Base-by-base conservation (phyloP, 768 basidiomycete genomes). In the Mycena maculata region DNA sequence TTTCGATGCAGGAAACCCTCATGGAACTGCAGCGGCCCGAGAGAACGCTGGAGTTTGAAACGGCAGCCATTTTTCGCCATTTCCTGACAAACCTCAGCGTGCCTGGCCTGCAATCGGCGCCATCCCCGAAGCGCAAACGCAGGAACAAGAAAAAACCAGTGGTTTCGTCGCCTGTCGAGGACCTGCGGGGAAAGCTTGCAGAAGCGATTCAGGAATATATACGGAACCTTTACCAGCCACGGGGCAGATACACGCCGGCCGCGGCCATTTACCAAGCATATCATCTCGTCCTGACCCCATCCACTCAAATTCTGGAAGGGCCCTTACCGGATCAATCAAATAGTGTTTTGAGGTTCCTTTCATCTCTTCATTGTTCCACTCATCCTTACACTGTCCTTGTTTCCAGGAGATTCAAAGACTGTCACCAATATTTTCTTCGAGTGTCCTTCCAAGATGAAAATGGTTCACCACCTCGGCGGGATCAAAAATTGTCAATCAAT, bases 361-460 rank as follows among this genome's bases (percentile, higher is more conserved):
- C 33, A 6, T 13, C 33, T 36, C 33, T 7, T 36, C 13, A 13
- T 13, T 13, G 33, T 36, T 6, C 8, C 33, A 13, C 33, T 36
- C 4, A 27, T 11, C 25, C 45, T 23, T 22, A 22, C 8, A 48
- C 16, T 39, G 13, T 41, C 49, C 18, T 42, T 82, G 23, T 80
- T 79, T 10, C 12, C n/a, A 60, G 65, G 31, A 77, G 78, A 16
- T 85, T 81, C 63, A n/a, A n/a, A n/a, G 30, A 47, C 5, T 72
- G 78, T 61, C 72, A 81, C 27, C 79, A 84, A 23, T 81, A 78
- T 58, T 87, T 87, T 71, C 64, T 87, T 47, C 82, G 86, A 0
- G 81, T 86, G 20, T 79, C 81, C 4, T 83, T 87, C 53, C 81
- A 83, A 31, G 86, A 87, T 33, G 86, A 87, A 61, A 81, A 79